Evolutionary conservation across 2,329 filamentous ascomycete species (phyloP).

Genomic region (Alternaria hordeiaustralica): DNA sequence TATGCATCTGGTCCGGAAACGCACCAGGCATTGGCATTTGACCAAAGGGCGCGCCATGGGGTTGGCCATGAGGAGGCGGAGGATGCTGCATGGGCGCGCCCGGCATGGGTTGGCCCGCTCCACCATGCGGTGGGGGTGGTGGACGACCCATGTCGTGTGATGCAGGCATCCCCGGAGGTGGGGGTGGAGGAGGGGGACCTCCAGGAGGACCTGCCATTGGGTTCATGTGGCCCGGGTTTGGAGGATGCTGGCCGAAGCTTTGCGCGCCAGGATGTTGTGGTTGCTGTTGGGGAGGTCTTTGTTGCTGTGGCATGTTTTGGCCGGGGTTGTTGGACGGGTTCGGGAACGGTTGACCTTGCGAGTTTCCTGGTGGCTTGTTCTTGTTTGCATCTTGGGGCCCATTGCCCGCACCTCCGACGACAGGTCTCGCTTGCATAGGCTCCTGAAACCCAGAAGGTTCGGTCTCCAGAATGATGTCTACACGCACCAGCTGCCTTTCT

Average conservation of each 20-base stretch:
- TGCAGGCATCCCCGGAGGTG: conserved; percentile 9
- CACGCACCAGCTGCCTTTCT: conserved; percentile 24
- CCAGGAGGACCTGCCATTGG: conserved; percentile 1
- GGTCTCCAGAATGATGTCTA: conserved; percentile 41
- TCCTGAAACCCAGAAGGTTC: conserved; percentile 26
- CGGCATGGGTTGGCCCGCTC: neutral
- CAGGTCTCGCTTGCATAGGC: conserved; percentile 5
- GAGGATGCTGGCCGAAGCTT: neutral
- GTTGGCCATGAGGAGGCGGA: conserved; percentile 3
- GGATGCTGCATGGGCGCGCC: conserved; percentile 16
- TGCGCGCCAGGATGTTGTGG: neutral
- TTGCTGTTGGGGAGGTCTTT: conserved; percentile 4
- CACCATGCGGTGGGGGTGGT: neutral
- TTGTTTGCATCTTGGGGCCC: conserved; percentile 10
- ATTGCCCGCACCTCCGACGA: neutral
- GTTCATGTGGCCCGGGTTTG: neutral
- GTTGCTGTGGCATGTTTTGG: conserved; percentile 15
- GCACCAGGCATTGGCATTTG: conserved; percentile 21
- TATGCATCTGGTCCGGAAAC: conserved; percentile 16
- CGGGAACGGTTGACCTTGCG: conserved; percentile 7
- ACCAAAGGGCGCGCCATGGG: neutral
- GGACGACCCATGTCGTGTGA: neutral
- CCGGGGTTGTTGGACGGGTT: neutral
- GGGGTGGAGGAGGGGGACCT: conserved; percentile 6
- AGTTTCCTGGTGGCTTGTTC: conserved; percentile 4